phyloP scores from a whole-genome alignment of 2,329 filamentous ascomycete genomes.

The Alternaria tenuissima region DNA sequence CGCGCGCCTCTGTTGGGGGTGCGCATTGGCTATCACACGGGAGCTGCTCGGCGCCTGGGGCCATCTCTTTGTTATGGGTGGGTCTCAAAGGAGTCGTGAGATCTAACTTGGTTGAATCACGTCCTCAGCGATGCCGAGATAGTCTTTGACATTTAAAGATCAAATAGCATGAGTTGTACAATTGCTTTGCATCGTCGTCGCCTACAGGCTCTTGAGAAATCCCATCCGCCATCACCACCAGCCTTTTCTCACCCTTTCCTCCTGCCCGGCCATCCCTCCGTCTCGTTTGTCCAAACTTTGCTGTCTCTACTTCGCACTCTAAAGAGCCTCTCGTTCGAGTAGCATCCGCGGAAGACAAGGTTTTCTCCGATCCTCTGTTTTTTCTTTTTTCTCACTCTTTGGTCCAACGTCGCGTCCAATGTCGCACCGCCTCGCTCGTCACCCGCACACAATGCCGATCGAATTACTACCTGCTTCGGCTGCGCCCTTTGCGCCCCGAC shows the following conservation, averaged over 20 bases:
- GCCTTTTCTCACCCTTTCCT: slow-evolving; percentile 50
- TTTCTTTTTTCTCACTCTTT: slow-evolving; percentile 43
- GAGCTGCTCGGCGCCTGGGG: too few relatives aligned
- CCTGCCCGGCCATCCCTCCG: slow-evolving; percentile 53
- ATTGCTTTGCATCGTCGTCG: slow-evolving; percentile 22
- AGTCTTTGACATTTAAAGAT: too few relatives aligned
- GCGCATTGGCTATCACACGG: too few relatives aligned
- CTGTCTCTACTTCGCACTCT: slow-evolving; percentile 46
- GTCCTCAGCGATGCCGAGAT: too few relatives aligned
- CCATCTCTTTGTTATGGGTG: too few relatives aligned
- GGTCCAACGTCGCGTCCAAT: slow-evolving; percentile 49
- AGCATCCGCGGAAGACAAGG: slow-evolving; percentile 46
- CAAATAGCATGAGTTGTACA: too few relatives aligned
- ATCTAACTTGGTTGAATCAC: too few relatives aligned
- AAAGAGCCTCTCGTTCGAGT: slow-evolving; percentile 47
- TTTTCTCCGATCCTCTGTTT: slow-evolving; percentile 44
- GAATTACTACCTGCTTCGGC: slow-evolving; percentile 94
- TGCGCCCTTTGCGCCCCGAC: slow-evolving; percentile 88
- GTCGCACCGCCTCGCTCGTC: slow-evolving; percentile 42
- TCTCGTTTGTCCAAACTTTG: slow-evolving; percentile 52
- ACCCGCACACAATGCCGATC: slow-evolving; percentile 74
- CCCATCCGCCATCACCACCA: slow-evolving; percentile 47
- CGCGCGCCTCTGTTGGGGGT: too few relatives aligned
- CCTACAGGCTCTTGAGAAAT: slow-evolving; percentile 49
- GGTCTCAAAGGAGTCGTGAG: too few relatives aligned